Evolutionary conservation across 345 rosid genomes (phyloP), one percentile per base, ranked within the genome.

Genomic region (Erucastrum elatum): DNA sequence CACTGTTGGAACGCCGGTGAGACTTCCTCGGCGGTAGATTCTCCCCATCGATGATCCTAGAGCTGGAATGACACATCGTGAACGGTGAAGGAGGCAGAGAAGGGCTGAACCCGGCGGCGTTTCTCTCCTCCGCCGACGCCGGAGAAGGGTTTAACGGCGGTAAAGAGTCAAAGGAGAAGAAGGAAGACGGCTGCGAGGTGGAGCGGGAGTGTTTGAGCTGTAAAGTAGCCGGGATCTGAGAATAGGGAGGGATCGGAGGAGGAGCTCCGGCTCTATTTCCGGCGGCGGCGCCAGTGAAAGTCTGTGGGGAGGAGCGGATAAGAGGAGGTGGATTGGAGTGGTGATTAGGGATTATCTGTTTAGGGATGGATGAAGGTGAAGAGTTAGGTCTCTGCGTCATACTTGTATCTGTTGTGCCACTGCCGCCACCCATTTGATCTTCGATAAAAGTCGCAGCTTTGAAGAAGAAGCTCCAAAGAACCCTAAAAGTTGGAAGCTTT

Each of bases 1-100:
- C 98, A 70, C 97, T 94, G 58, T 77, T 92, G 15, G 97, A 89
- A 81, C 98, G 87, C 78, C 97, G 84, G 74, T 94, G 98, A 4
- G 96, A 85, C 79, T 90, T 92, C 3, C 92, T 83, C 1, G 97
- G 97, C 5, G 97, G 97, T 69, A 94, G 86, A 72, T 84, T 81
- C 82, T 90, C 97, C 2, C 87, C 90, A 58, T 75, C 25, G 17
- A 25, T 0, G 2, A 25, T 15, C 66, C 71, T 77, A 35, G 71
- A 56, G 85, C 68, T 26, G n/a, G 79, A 58, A 86, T 56, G 84
- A 44, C 87, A 82, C 83, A 87, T 82, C 1, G 79, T 71, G 80
- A 86, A 90, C 30, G 97, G 89, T 0, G 98, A 84, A 0, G 97
- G 96, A 6, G 92, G 96, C 83, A 89, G 77, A 17, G 87, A 74